phyloP scores from a whole-genome alignment of 2,329 filamentous ascomycete genomes.

The Venturia aucupariae region DNA sequence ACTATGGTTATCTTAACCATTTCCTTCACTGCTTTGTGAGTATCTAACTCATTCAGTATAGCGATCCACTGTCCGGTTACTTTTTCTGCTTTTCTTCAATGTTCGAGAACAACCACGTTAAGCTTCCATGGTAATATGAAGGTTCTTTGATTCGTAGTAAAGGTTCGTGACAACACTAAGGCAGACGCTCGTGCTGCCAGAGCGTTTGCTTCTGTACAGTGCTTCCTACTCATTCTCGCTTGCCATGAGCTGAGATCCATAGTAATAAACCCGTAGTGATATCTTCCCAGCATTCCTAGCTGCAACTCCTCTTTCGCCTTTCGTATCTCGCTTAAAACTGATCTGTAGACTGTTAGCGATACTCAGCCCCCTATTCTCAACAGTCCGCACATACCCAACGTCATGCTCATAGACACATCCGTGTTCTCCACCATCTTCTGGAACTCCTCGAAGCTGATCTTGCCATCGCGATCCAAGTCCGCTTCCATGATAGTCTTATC shows the following conservation, averaged over 20 bases:
- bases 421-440: constrained; percentile 95
- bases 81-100: no score
- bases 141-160: not conserved
- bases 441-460: constrained; percentile 99
- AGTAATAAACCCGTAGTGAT: not conserved
- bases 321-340: not conserved
- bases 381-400: constrained; percentile 40
- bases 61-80: no score
- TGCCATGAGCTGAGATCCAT: not conserved
- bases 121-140: no score
- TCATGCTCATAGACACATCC: constrained; percentile 60
- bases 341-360: not conserved
- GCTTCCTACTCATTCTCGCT: not conserved
- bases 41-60: no score
- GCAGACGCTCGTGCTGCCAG: not conserved
- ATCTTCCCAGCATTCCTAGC: not conserved
- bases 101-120: no score
- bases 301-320: no score
- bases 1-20: no score
- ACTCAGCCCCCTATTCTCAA: not conserved
- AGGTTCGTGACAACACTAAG: not conserved
- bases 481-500: constrained; percentile 99
- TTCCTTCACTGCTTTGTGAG: no score
- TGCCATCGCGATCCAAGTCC: constrained; percentile 88
- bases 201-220: no score